phyloP scores from a whole-genome alignment of 1,139 yeast genomes.

The Blastobotrys aristatus region DNA sequence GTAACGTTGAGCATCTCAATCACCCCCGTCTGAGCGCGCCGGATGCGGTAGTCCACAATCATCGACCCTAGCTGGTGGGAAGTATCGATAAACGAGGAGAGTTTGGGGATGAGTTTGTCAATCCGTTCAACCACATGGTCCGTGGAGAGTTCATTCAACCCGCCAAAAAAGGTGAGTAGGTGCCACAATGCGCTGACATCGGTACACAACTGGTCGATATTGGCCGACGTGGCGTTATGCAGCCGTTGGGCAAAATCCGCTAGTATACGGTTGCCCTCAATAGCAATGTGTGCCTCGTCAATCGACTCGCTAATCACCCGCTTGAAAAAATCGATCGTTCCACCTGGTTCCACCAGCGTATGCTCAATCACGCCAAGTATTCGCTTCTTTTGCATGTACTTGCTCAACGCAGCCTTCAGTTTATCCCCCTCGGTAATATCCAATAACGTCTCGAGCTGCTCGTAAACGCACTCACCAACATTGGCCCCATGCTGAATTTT shows the following conservation, averaged over 20 bases:
- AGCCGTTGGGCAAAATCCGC: conserved; percentile 6
- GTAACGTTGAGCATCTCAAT: background rate
- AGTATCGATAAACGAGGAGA: background rate
- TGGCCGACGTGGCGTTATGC: background rate
- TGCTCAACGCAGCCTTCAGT: background rate
- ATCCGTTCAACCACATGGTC: background rate
- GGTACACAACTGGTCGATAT: conserved; percentile 8
- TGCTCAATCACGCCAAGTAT: background rate
- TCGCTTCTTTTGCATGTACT: background rate
- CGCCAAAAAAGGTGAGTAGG: conserved; percentile 6
- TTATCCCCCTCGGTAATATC: background rate
- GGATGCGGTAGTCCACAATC: background rate
- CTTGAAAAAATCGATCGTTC: background rate
- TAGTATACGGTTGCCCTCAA: background rate
- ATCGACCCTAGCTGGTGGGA: background rate
- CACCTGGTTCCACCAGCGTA: background rate
- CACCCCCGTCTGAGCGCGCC: background rate
- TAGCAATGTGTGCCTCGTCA: background rate
- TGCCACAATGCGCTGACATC: conserved; percentile 1
- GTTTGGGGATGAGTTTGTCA: background rate
- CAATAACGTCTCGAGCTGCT: background rate
- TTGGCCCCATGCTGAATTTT: background rate
- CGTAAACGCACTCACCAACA: background rate
- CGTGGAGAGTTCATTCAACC: background rate
- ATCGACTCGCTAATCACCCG: background rate